Percentiles rank a stretch among this genome's conserved stretches.
These are phyloP conservation scores for Neurospora africana DNA, from an alignment of 495 filamentous ascomycete genomes.

Conservation along the genomic window DNA sequence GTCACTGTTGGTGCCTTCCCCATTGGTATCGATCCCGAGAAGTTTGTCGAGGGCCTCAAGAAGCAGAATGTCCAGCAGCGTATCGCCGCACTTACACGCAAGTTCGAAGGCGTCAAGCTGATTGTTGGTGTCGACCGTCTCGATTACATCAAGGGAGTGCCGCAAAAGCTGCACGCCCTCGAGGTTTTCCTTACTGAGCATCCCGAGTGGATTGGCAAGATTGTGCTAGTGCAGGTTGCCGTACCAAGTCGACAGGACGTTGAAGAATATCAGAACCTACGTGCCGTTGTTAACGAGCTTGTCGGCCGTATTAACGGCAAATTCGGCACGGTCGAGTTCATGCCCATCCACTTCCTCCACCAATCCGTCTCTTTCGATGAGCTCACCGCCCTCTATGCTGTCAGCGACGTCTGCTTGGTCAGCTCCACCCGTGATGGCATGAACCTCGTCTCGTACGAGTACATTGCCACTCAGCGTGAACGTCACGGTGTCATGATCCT, in stretches of 20 bases:
- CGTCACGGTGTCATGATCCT: constrained; percentile 82
- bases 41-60: constrained; percentile 79
- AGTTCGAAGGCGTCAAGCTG: constrained; percentile 77
- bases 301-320: constrained; percentile 87
- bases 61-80: constrained; percentile 69
- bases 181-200: constrained; percentile 86
- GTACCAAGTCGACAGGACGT: constrained; percentile 88
- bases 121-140: constrained; percentile 90
- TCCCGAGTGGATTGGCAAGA: constrained; percentile 83
- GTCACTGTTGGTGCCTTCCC: constrained; percentile 76
- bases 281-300: constrained; percentile 79
- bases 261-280: constrained; percentile 89
- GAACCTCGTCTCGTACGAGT: constrained; percentile 95
- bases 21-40: constrained; percentile 92
- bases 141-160: constrained; percentile 95
- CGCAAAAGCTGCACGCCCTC: constrained; percentile 84
- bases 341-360: constrained; percentile 91
- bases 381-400: constrained; percentile 81
- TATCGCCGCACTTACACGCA: constrained; percentile 63
- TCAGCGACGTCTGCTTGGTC: constrained; percentile 83
- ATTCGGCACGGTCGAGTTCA: constrained; percentile 88
- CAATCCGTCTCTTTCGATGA: constrained; percentile 82
- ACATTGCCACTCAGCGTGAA: constrained; percentile 79
- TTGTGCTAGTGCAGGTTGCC: constrained; percentile 87
- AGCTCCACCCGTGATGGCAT: constrained; percentile 91